Conservation (phyloP, 2,329 filamentous ascomycete species). For the Beauveria sp. region DNA sequence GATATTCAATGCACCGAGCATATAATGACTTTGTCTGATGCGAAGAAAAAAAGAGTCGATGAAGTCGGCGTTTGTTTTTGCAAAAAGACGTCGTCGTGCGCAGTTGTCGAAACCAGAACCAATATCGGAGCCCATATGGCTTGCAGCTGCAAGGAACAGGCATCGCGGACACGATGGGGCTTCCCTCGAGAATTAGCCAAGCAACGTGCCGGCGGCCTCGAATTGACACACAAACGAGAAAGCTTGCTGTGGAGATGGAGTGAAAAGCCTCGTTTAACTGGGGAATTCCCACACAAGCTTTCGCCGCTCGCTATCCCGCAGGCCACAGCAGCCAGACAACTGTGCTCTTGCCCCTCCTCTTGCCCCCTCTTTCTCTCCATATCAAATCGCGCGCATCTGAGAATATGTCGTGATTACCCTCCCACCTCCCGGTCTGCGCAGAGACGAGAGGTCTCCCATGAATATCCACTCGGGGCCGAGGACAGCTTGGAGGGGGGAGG, state of each 20-base stretch:
- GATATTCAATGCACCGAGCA: too few relatives aligned
- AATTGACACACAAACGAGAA: neutral
- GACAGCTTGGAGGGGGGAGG: neutral
- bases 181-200: neutral
- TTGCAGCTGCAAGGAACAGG: slow-evolving; percentile 7
- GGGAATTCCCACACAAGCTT: too few relatives aligned
- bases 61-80: too few relatives aligned
- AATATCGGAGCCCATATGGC: slow-evolving; percentile 3
- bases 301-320: neutral
- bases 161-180: neutral
- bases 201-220: neutral
- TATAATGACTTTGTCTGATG: too few relatives aligned
- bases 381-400: slow-evolving; percentile 1
- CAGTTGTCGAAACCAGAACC: neutral
- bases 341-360: too few relatives aligned
- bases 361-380: neutral
- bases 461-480: neutral
- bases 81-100: too few relatives aligned
- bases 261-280: neutral
- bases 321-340: neutral
- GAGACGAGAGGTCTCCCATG: neutral
- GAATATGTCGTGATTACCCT: slow-evolving; percentile 5
- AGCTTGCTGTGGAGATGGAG: neutral
- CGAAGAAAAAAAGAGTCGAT: too few relatives aligned
- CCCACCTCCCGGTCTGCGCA: neutral